Percentiles rank a stretch among this genome's conserved stretches.
Evolutionary conservation across 2,329 filamentous ascomycete species (phyloP).

Genomic region (Penicillium sp.): DNA sequence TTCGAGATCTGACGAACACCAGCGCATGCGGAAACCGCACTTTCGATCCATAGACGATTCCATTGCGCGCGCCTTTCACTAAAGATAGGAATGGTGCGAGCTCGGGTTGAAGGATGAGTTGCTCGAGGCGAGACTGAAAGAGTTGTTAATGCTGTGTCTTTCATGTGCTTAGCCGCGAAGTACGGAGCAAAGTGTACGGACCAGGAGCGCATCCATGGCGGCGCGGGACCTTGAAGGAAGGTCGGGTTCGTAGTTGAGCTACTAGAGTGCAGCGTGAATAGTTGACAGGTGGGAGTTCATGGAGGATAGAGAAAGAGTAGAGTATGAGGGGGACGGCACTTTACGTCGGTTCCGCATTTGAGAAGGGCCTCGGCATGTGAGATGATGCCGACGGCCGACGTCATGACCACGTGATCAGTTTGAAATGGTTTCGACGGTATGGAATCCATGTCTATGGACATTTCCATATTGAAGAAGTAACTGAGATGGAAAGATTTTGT

Average conservation of each 20-base stretch:
- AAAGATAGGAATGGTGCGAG: conserved; percentile 83
- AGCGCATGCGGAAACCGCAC: conserved; percentile 97
- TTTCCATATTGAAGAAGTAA: not conserved
- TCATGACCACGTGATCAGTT: conserved; percentile 34
- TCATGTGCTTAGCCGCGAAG: conserved; percentile 7
- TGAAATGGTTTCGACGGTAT: not conserved
- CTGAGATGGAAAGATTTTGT: not conserved
- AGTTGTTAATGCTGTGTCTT: conserved; percentile 3
- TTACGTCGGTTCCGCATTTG: conserved; percentile 24
- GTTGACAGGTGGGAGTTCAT: conserved; percentile 9
- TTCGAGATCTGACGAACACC: conserved; percentile 55
- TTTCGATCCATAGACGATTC: conserved; percentile 93
- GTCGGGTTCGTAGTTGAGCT: conserved; percentile 13
- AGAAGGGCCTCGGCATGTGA: conserved; percentile 44
- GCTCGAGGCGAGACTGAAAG: conserved; percentile 65
- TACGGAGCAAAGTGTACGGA: conserved; percentile 14
- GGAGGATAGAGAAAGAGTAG: conserved; percentile 4
- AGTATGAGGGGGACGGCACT: conserved; percentile 28
- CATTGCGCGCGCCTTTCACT: conserved; percentile 92
- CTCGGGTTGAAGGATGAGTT: conserved; percentile 74
- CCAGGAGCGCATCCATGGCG: conserved; percentile 38
- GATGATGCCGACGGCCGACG: conserved; percentile 29
- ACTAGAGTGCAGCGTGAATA: conserved; percentile 13
- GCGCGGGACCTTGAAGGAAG: conserved; percentile 29
- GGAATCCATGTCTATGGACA: not conserved